Evolutionary conservation across 2,329 filamentous ascomycete species (phyloP), one percentile per base, ranked within the genome.

Genomic region (Colletotrichum gloeosporioides): DNA sequence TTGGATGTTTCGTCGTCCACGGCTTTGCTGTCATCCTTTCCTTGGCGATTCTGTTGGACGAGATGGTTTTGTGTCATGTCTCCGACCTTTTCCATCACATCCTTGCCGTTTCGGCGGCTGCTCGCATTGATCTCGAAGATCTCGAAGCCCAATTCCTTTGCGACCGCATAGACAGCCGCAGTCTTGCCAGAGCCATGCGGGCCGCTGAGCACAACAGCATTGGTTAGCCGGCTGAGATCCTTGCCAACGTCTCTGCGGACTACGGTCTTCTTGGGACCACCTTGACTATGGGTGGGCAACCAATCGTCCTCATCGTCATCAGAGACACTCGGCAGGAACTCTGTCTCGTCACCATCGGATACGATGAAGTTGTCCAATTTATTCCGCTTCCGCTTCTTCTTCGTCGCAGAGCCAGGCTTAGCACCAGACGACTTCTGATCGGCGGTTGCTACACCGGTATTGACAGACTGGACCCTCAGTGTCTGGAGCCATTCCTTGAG

Each of bases 61-160:
- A 98, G 90, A 84, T 99, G 97, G 80, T 99, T 99, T 77, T 93
- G 93, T 6, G 96, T 97, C 96, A 99, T 99, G 84, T 99, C 96
- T 55, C 97, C 98, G 61, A 99, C 95, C 79, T 92, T 95, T 80
- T 99, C 97, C 39, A 98, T 83, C 64, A 99, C 93, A 80, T 99
- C 97, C 83, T 94, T 97, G 36, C 96, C 96, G 81, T 92, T 98
- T 77, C 97, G 90, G 67, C 96, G 92, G 79, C 92, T 95, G 76
- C 95, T 92, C 1, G 96, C 87, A 81, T 98, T 98, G 82, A 99
- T 96, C 84, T 99, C 97, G 79, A 99, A 99, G 2, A 99, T 91
- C 81, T 98, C 96, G 81, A 98, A 99, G 2, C 92, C 95, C 18
- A 99, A 89, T 84, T 99, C 96, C 81, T 95, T 96, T 6, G 97